phyloP scores from a whole-genome alignment of 495 filamentous ascomycete genomes.

The Penicillium daleae region DNA sequence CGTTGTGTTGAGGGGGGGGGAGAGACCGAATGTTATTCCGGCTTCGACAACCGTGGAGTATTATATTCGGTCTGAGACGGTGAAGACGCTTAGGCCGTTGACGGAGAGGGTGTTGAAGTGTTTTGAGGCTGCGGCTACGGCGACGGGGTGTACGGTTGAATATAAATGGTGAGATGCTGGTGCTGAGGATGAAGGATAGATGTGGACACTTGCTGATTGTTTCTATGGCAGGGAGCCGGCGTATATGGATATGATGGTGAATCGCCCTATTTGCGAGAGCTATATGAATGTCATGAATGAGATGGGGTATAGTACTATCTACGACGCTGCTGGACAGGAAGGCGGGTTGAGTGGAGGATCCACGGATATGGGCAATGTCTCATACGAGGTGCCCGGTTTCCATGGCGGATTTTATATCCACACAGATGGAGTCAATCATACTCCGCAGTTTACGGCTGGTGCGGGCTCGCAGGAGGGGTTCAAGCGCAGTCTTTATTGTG shows the following conservation, averaged over 20 bases:
- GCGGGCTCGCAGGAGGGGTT: slow-evolving; percentile 55
- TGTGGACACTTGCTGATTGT: background rate
- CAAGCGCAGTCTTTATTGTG: slow-evolving; percentile 50
- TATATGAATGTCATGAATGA: slow-evolving; percentile 55
- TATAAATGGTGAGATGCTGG: slow-evolving; percentile 38
- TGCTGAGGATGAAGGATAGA: background rate
- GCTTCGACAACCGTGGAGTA: slow-evolving; percentile 57
- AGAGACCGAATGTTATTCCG: slow-evolving; percentile 56
- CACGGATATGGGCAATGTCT: slow-evolving; percentile 57
- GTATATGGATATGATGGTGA: slow-evolving; percentile 58
- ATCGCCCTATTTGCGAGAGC: slow-evolving; percentile 49
- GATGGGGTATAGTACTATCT: slow-evolving; percentile 46
- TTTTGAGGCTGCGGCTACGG: slow-evolving; percentile 59
- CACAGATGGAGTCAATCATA: slow-evolving; percentile 56
- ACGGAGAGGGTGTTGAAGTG: slow-evolving; percentile 56
- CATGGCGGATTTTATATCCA: slow-evolving; percentile 59
- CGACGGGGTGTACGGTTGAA: slow-evolving; percentile 57
- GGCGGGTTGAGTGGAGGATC: slow-evolving; percentile 33
- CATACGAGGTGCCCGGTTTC: slow-evolving; percentile 59
- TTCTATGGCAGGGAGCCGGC: slow-evolving; percentile 38
- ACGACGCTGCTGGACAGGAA: slow-evolving; percentile 43
- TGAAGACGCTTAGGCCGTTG: slow-evolving; percentile 45
- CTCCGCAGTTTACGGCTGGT: slow-evolving; percentile 55
- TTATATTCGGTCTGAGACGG: slow-evolving; percentile 55
- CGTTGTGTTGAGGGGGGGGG: slow-evolving; percentile 47